Evolutionary conservation across 2,329 filamentous ascomycete species (phyloP), one percentile per base, ranked within the genome.

Genomic region (Claviceps sp.): DNA sequence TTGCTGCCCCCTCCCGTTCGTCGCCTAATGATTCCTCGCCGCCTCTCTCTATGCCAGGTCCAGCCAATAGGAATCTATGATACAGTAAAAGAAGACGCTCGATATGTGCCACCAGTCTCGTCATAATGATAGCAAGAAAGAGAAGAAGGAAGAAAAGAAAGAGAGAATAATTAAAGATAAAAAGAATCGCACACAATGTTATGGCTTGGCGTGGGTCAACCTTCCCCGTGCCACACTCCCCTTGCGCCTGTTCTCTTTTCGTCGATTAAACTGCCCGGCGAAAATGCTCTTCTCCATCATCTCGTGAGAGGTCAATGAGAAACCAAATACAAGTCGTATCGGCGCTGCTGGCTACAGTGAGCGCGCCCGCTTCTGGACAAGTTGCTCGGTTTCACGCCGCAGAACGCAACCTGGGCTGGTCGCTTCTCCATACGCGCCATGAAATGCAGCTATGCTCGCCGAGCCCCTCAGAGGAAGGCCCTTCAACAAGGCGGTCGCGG

Each of bases 341-440:
- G 49, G 59, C 62, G 26, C 65, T 65, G 49, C 57, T 53, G 36
- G 58, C 52, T 47, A 52, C 56, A 26, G 62, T 63, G 51, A 72
- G 57, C 58, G 64, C 63, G 52, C 69, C 71, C 11, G 75, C 64
- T n/a, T 63, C 57, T 73, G 69, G 24, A 67, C 66, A 54, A 88
- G 70, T 63, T 87, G 87, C 72, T 91, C 93, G 49, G 85, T 86
- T 67, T 89, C 85, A 54, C 85, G 77, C 5, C 85, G 67, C 89
- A 85, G 67, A 94, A 94, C n/a, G 87, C 87, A 58, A 93, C 82
- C 2, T 87, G 87, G 11, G 87, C 87, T 49, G 95, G 70, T 30
- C 79, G 82, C 64, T 85, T 82, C 51, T 84, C 72, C 84, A 84
- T 61, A 75, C 73, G 56, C 73, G 74, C 79, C 79, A 82, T 56